phyloP scores from a whole-genome alignment of 108 stramenopile species.

The Stephanodiscus triporus region DNA sequence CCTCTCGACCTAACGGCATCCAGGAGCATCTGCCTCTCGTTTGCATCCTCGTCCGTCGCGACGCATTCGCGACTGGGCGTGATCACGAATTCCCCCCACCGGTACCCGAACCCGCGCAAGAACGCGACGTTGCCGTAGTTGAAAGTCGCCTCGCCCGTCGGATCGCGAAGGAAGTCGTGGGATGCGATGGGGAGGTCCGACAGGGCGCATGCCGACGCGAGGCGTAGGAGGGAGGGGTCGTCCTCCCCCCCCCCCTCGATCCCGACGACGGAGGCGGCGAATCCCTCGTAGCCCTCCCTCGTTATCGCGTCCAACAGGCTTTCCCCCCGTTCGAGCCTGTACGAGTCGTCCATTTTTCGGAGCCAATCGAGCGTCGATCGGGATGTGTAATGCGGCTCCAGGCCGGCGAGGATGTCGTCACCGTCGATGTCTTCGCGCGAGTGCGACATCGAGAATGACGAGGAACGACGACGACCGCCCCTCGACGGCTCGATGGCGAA shows the following conservation, averaged over 20 bases:
- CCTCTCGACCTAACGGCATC: conserved; percentile 26
- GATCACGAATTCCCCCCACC: conserved; percentile 45
- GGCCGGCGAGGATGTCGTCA: not conserved
- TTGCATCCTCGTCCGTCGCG: conserved; percentile 33
- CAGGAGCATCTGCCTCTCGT: conserved; percentile 40
- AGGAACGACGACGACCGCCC: not conserved
- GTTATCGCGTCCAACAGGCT: conserved; percentile 30
- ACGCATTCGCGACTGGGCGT: conserved; percentile 45
- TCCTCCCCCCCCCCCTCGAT: not conserved
- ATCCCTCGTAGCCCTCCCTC: conserved; percentile 15
- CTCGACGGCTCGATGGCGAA: not conserved
- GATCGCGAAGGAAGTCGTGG: conserved; percentile 50
- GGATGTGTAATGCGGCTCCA: conserved; percentile 40
- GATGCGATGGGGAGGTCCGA: conserved; percentile 42
- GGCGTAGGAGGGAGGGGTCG: conserved; percentile 1
- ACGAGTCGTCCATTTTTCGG: conserved; percentile 40
- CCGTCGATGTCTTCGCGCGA: not conserved
- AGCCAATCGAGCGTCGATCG: conserved; percentile 30
- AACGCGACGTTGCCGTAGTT: conserved; percentile 47
- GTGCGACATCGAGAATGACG: not conserved
- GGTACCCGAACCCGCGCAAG: conserved; percentile 43
- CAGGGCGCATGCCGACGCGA: conserved; percentile 30
- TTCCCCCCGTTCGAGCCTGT: conserved; percentile 49
- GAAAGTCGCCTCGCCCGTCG: conserved; percentile 36
- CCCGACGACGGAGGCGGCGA: not conserved